phyloP scores from a whole-genome alignment of 1,139 yeast species.

The Candida tropicalis region DNA sequence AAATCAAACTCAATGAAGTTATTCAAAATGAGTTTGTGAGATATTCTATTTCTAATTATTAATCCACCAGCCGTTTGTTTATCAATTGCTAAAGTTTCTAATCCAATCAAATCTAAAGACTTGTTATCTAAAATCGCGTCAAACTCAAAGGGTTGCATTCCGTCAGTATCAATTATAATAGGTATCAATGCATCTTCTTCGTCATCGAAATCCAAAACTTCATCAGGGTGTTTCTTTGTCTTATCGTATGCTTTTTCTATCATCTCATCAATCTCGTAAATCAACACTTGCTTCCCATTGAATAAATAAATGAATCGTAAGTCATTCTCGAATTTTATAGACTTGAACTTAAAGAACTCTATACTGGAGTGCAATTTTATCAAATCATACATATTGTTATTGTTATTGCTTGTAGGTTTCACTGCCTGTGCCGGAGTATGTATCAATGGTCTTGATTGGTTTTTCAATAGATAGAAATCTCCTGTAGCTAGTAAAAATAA shows the following conservation, averaged over 20 bases:
- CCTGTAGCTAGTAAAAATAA: slow-evolving; percentile 40
- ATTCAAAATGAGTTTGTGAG: slow-evolving; percentile 38
- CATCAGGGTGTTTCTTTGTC: slow-evolving; percentile 17
- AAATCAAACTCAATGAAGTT: slow-evolving; percentile 44
- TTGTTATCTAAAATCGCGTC: slow-evolving; percentile 14
- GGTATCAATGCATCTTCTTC: slow-evolving; percentile 25
- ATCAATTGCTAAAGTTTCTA: slow-evolving; percentile 30
- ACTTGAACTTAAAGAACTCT: slow-evolving; percentile 35
- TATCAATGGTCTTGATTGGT: slow-evolving; percentile 21
- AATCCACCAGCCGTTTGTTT: slow-evolving; percentile 21
- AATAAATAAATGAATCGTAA: slow-evolving; percentile 29
- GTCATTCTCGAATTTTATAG: slow-evolving; percentile 21
- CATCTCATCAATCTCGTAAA: slow-evolving; percentile 35
- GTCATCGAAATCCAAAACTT: slow-evolving; percentile 27
- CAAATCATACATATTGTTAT: slow-evolving; percentile 40
- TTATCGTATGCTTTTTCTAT: slow-evolving; percentile 28
- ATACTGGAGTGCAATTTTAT: slow-evolving; percentile 33
- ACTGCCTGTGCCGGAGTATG: slow-evolving; percentile 12
- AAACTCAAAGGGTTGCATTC: slow-evolving; percentile 32
- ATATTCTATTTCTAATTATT: slow-evolving; percentile 28
- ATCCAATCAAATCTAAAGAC: slow-evolving; percentile 33
- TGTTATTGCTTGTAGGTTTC: slow-evolving; percentile 12
- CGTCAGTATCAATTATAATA: slow-evolving; percentile 29
- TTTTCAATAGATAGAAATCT: slow-evolving; percentile 41
- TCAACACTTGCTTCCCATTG: slow-evolving; percentile 31